These are phyloP conservation scores for Knufia petricola DNA, from an alignment of 2,329 filamentous ascomycete species.

Conservation along the genomic window DNA sequence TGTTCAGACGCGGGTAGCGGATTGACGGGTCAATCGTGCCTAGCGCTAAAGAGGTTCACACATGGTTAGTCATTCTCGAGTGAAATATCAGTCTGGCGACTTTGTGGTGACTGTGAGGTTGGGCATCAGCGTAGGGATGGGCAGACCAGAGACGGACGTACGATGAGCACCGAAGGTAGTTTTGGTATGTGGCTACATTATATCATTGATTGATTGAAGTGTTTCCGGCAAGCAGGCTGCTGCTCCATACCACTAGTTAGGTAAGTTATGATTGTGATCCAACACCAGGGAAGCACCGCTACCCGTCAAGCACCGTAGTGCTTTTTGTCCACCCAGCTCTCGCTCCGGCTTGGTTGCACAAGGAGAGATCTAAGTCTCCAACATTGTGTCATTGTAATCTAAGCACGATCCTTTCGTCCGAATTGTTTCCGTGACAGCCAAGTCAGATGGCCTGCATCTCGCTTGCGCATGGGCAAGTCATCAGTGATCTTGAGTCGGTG, in stretches of 20 bases:
- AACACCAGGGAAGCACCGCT: too few relatives aligned
- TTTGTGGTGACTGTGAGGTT: too few relatives aligned
- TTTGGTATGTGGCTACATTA: too few relatives aligned
- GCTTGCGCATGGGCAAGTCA: background rate
- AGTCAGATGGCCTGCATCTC: background rate
- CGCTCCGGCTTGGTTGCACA: background rate
- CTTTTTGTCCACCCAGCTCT: background rate
- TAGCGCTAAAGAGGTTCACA: too few relatives aligned
- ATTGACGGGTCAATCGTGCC: too few relatives aligned
- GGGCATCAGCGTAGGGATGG: too few relatives aligned
- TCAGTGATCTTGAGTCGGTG: background rate
- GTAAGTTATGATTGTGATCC: background rate
- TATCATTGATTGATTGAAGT: too few relatives aligned
- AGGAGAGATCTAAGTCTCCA: constrained; percentile 3
- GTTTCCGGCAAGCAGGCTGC: background rate
- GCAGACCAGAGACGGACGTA: too few relatives aligned
- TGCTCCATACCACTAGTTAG: background rate
- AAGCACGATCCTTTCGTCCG: background rate
- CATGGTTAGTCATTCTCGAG: too few relatives aligned
- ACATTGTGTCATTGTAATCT: constrained; percentile 1
- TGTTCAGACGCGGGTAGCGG: too few relatives aligned
- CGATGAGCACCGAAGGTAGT: too few relatives aligned
- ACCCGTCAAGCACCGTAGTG: background rate
- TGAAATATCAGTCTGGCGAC: too few relatives aligned
- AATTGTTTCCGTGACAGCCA: background rate